Conservation (phyloP, 2,329 filamentous ascomycete genomes). For the Neocucurbitaria cava region DNA sequence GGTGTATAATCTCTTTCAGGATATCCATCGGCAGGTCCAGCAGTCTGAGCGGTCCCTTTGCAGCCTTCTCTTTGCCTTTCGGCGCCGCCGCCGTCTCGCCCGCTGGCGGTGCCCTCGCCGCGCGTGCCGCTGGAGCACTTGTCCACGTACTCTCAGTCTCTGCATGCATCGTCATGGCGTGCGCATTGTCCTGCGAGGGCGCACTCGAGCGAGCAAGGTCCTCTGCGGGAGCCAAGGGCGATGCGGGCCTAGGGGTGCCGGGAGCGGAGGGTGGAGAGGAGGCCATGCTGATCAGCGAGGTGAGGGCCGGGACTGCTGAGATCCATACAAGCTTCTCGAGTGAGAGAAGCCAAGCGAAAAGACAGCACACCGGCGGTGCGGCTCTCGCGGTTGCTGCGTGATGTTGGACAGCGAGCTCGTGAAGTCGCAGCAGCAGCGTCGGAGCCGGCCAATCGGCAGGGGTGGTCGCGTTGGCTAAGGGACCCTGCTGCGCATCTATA, state of each 20-base stretch:
- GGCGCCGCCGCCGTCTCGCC: constrained; percentile 51
- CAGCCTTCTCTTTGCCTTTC: constrained; percentile 57
- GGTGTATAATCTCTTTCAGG: constrained; percentile 78
- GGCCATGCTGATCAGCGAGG: constrained; percentile 40
- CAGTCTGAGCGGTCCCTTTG: constrained; percentile 66
- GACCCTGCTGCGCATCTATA: constrained; percentile 19
- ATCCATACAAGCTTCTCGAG: constrained; percentile 41
- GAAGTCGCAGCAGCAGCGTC: constrained; percentile 13
- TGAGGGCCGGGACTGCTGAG: constrained; percentile 30
- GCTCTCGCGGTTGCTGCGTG: constrained; percentile 29
- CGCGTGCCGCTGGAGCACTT: constrained; percentile 11
- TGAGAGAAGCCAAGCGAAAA: constrained; percentile 20
- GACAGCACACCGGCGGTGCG: constrained; percentile 29
- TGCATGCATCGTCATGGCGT: constrained; percentile 15
- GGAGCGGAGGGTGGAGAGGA: constrained; percentile 39
- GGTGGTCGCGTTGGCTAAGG: constrained; percentile 14
- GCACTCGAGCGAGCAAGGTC: constrained; percentile 24
- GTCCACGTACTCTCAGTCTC: constrained; percentile 20
- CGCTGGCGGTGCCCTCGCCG: constrained; percentile 9
- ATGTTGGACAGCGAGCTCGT: constrained; percentile 23
- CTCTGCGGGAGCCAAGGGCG: constrained; percentile 38
- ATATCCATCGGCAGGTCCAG: constrained; percentile 81
- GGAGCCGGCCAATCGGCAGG: constrained; percentile 13
- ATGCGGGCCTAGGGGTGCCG: constrained; percentile 34
- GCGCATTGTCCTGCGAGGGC: constrained; percentile 31